Evolutionary conservation across 805 yeast species (phyloP).

Genomic region (Kodamaea sagamina): DNA sequence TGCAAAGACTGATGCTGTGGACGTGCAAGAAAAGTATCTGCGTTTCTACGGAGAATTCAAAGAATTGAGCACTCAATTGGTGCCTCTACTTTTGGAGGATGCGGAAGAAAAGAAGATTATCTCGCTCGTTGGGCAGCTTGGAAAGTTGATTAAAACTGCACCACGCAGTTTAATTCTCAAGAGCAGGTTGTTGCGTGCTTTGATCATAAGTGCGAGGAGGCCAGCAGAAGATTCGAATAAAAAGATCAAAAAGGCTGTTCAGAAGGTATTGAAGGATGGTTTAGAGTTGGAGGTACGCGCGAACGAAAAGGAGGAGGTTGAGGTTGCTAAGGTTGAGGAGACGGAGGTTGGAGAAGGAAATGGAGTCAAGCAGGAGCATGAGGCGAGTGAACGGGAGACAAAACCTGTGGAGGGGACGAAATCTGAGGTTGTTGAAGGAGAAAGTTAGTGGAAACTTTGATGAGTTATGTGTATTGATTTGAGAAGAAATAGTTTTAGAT

Average conservation of each 20-base stretch:
- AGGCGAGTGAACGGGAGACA: no score
- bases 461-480: no score
- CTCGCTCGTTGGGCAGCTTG: constrained; percentile 17
- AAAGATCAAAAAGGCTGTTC: constrained; percentile 21
- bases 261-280: constrained; percentile 22
- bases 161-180: constrained; percentile 35
- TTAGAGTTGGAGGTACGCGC: constrained; percentile 12
- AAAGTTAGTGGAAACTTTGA: no score
- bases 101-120: constrained; percentile 20
- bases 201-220: constrained; percentile 34
- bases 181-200: constrained; percentile 32
- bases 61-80: constrained; percentile 18
- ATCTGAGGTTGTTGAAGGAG: no score
- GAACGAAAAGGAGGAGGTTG: constrained; percentile 12
- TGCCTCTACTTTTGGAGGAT: constrained; percentile 20
- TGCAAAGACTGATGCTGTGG: constrained; percentile 19
- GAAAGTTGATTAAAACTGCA: constrained; percentile 17
- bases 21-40: constrained; percentile 21
- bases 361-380: not conserved
- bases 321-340: constrained; percentile 11
- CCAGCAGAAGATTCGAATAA: constrained; percentile 24
- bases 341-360: constrained; percentile 1
- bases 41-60: constrained; percentile 21
- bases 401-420: no score
- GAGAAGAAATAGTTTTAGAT: no score